Evolutionary conservation across 768 basidiomycete species (phyloP), one percentile per base, ranked within the genome.

Genomic region (Phanerochaete sordida): DNA sequence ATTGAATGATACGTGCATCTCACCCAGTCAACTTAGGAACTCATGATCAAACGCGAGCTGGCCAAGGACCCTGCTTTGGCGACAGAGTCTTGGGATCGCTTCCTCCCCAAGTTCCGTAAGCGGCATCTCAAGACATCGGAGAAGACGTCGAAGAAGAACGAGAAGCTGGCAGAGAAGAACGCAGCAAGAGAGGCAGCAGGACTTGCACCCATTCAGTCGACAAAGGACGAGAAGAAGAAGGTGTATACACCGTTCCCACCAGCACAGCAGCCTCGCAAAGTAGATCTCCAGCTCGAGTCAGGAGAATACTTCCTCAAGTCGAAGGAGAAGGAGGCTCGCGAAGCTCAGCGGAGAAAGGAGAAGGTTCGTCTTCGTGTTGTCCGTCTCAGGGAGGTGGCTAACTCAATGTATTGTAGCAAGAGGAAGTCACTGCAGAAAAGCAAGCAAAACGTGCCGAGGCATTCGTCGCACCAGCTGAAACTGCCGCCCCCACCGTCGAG

Each of bases 231-330:
- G 66, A 78, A 77, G 66, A 96, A 95, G 84, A 96, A 96, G 73
- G 80, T 86, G 16, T 98, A 98, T 74, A 98, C 97, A n/a, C 97
- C 97, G 1, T 99, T 98, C 84, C 97, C 97, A 37, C 97, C 97
- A 31, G 78, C 95, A 8, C 97, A 98, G 70, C 81, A 84, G 60
- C 96, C 95, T 37, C 87, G 93, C 66, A 98, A 98, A 82, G 92
- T 98, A 69, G 97, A 99, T 74, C 71, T 97, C 47, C 90, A 98
- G 79, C 80, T 98, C 64, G 96, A 97, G 70, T 91, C 90, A 1
- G 97, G 97, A 76, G 97, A 98, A 69, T 98, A 98, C 71, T 99
- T 98, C 81, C 88, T 99, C 76, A 97, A 96, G 71, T 77, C 90
- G 19, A 80, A 84, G 60, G 92, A 98, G 71, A 96, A 91, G 77